A percentile compares a stretch with the other conserved stretches of the same genome.
phyloP scores from a whole-genome alignment of 805 yeast species.

The Schwanniomyces sp. region DNA sequence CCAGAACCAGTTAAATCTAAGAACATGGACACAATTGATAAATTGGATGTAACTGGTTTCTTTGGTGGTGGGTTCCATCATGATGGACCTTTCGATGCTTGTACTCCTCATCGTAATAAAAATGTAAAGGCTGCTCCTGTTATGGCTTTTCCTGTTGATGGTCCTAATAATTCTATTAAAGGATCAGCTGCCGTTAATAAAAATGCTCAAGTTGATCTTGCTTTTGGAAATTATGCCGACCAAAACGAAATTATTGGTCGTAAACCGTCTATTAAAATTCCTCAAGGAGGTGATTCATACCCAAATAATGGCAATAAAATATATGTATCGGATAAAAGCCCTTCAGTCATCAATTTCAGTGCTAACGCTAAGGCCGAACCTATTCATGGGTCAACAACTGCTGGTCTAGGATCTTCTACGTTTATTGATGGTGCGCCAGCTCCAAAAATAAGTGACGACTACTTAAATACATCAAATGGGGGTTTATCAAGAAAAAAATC shows the following conservation, averaged over 20 bases:
- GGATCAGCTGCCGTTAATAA: slow-evolving; percentile 57
- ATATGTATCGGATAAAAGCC: slow-evolving; percentile 48
- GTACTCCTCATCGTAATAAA: slow-evolving; percentile 94
- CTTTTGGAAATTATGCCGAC: slow-evolving; percentile 61
- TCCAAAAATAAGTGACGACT: slow-evolving; percentile 39
- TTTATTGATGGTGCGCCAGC: slow-evolving; percentile 98
- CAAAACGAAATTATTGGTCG: slow-evolving; percentile 40
- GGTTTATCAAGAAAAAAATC: slow-evolving; percentile 78
- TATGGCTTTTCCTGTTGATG: slow-evolving; percentile 91
- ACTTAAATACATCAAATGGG: slow-evolving; percentile 18
- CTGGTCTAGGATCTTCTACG: slow-evolving; percentile 90
- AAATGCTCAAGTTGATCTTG: slow-evolving; percentile 61
- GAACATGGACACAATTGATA: slow-evolving; percentile 91
- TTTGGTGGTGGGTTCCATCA: slow-evolving; percentile 96
- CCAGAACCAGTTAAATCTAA: slow-evolving; percentile 54
- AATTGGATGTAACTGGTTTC: slow-evolving; percentile 91
- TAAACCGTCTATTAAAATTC: slow-evolving; percentile 5
- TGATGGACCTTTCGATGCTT: slow-evolving; percentile 99
- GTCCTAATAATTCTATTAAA: slow-evolving; percentile 84
- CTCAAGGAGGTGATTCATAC: background rate
- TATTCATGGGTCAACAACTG: slow-evolving; percentile 82
- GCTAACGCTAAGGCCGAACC: slow-evolving; percentile 65
- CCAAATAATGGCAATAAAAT: slow-evolving; percentile 13
- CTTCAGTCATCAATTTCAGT: slow-evolving; percentile 66
- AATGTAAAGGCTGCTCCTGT: slow-evolving; percentile 80